Base-by-base conservation (phyloP, 2,329 filamentous ascomycete genomes). In the Trichoderma aggressivum region DNA sequence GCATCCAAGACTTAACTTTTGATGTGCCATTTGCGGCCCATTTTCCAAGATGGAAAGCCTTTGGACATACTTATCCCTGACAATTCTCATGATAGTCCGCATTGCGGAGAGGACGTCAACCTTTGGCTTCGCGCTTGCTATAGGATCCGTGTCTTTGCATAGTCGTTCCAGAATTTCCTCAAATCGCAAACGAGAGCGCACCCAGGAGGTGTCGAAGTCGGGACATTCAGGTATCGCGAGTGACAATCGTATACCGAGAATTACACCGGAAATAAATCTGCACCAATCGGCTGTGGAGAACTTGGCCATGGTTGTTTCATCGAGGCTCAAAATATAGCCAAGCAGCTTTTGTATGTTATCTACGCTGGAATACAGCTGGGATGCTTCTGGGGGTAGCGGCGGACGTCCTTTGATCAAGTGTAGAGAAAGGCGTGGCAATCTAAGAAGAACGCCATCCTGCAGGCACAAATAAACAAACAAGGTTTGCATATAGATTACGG, bases 31-130 rank as follows among this genome's bases (percentile, higher is more conserved):
- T 61, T 50, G 28, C 12, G 34, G 59, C 53, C 58, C 14, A n/a
- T 32, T 58, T 16, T 70, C 21, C 10, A 65, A 18, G n/a, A 60
- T 21, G 14, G 30, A 32, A 34, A 64, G 39, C 32, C 84, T 80
- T 56, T 77, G 80, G 53, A 81, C 78, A 75, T 83, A 87, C 77
- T 86, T 87, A 24, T 75, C 75, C 76, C 78, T 82, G 53, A 88
- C 80, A 16, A 86, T 81, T 2, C 78, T 77, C 3, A 88, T 74
- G 36, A 88, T 81, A 8, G 86, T 78, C 58, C 79, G 81, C 56
- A 84, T 82, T 0, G 86, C 86, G 0, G 82, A 81, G 6, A 84
- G 74, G 1, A 84, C 78, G 70, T 87, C 84, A 50, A 82, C 81
- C 50, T 75, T 79, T 55, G 76, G 80, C 11, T 72, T 75, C 6